Base-by-base conservation (phyloP, 2,329 filamentous ascomycete genomes). In the Phaeosphaeriaceae sp. region DNA sequence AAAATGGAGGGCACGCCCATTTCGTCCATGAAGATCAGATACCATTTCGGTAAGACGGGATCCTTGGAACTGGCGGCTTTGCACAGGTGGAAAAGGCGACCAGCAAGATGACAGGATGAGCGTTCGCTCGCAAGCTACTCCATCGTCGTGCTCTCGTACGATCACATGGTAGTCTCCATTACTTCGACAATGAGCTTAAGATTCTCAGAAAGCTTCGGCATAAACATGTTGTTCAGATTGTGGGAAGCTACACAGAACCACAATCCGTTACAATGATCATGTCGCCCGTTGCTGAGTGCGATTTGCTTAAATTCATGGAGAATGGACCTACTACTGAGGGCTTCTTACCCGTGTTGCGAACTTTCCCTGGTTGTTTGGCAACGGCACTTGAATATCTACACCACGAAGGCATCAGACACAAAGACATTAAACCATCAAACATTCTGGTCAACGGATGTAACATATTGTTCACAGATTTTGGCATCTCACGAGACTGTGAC, bases 371-470 rank as follows among this genome's bases (percentile, higher is more conserved):
- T 11, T 66, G 64, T 37, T 48, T 68, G 2, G 50, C 44, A 21
- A 8, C 46, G 17, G 57, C 60, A 8, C 52, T 64, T 9, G 34
- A 50, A 8, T 63, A 61, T 28, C 56, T 51, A 6, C 48, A 51
- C 23, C 3, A 26, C 7, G 46, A 52, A 18, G 51, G 55, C 3
- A 55, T 68, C 13, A 52, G 64, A 21, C 65, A 72, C 41, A 67
- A 63, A 46, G 66, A 70, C 41, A 66, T 71, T 34, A 71, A 70
- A 40, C 67, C 68, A n/a, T 33, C 30, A 3, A 72, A 71, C 30
- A 69, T 71, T 28, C 21, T 54, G 4, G 39, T 49, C 3, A 38
- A 43, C 8, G 46, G 39, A 2, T 5, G 3, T 26, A 4, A 38
- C 4, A 40, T 49, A 15, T 43, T 28, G 15, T 18, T 55, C 11